phyloP scores from a whole-genome alignment of 371 early-diverging fungal genomes.

The Mucor circinelloides region DNA sequence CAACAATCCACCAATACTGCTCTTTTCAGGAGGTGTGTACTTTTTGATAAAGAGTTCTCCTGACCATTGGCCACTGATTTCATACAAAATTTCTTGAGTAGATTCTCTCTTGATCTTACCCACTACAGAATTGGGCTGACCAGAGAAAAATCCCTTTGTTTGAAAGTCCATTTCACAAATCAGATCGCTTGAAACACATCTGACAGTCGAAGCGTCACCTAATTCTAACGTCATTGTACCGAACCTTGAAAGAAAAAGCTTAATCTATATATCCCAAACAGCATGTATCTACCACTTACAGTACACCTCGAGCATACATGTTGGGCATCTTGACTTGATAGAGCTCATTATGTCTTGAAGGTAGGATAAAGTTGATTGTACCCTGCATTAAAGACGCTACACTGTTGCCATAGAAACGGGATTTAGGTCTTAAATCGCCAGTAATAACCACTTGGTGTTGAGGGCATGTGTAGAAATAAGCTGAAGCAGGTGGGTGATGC shows the following conservation, averaged over 20 bases:
- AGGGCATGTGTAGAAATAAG: conserved; percentile 85
- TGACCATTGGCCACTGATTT: conserved; percentile 90
- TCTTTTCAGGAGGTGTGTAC: conserved; percentile 3
- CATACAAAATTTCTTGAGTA: conserved; percentile 77
- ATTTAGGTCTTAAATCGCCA: conserved; percentile 88
- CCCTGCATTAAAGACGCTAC: conserved; percentile 92
- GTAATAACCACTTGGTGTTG: conserved; percentile 77
- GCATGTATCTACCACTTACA: conserved; percentile 29
- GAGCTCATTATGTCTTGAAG: conserved; percentile 65
- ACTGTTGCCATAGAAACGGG: conserved; percentile 92
- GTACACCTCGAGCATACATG: conserved; percentile 91
- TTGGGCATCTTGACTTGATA: conserved; percentile 89
- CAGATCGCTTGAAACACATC: conserved; percentile 76
- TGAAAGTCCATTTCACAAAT: conserved; percentile 88
- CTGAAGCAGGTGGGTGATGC: conserved; percentile 96
- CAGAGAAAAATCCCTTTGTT: conserved; percentile 88
- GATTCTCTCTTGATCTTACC: conserved; percentile 85
- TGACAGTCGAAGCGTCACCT: conserved; percentile 78
- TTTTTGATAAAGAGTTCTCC: conserved; percentile 67
- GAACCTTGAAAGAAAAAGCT: conserved; percentile 39
- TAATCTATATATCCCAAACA: background rate
- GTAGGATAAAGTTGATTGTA: conserved; percentile 64
- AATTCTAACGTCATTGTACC: conserved; percentile 95
- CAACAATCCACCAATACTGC: conserved; percentile 10
- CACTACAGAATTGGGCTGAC: conserved; percentile 78